Percentiles rank a stretch among this genome's conserved stretches.
These are phyloP conservation scores for Xylariaceae sp. DNA, from an alignment of 2,329 filamentous ascomycete genomes.

Conservation along the genomic window DNA sequence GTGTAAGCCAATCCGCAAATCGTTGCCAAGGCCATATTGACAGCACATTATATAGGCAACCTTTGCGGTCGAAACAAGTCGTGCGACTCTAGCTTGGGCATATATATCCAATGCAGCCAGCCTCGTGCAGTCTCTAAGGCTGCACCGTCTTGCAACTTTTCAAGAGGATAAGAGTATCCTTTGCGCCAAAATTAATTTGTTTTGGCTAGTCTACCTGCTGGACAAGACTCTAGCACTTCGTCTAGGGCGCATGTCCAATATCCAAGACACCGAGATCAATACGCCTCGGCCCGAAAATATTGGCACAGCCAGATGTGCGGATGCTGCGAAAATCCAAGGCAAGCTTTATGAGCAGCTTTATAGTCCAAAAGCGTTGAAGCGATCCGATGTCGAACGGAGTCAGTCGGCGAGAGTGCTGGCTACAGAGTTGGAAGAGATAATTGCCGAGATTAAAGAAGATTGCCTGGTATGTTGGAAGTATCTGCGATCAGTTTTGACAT, in stretches of 20 bases:
- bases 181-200: constrained; percentile 24
- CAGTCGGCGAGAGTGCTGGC: constrained; percentile 18
- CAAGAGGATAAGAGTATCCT: constrained; percentile 6
- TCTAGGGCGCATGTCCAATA: constrained; percentile 33
- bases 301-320: constrained; percentile 18
- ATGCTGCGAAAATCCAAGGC: constrained; percentile 29
- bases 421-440: constrained; percentile 20
- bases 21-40: not conserved
- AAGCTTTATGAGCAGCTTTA: constrained; percentile 35
- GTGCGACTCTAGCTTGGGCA: constrained; percentile 32
- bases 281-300: constrained; percentile 14
- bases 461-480: not conserved
- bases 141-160: constrained; percentile 23
- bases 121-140: constrained; percentile 34
- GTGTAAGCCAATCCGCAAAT: constrained; percentile 21
- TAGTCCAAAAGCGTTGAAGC: constrained; percentile 24
- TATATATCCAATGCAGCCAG: constrained; percentile 37
- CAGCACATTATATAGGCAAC: constrained; percentile 25
- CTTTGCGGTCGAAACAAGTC: constrained; percentile 34
- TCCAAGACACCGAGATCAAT: constrained; percentile 34
- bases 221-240: constrained; percentile 38
- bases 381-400: constrained; percentile 16
- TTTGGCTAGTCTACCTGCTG: constrained; percentile 36
- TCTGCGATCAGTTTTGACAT: not conserved
- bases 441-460: constrained; percentile 12